A percentile compares a stretch with the other conserved stretches of the same genome.
Conservation (phyloP, 441 rosid genomes). For the Adansonia grandidieri region DNA sequence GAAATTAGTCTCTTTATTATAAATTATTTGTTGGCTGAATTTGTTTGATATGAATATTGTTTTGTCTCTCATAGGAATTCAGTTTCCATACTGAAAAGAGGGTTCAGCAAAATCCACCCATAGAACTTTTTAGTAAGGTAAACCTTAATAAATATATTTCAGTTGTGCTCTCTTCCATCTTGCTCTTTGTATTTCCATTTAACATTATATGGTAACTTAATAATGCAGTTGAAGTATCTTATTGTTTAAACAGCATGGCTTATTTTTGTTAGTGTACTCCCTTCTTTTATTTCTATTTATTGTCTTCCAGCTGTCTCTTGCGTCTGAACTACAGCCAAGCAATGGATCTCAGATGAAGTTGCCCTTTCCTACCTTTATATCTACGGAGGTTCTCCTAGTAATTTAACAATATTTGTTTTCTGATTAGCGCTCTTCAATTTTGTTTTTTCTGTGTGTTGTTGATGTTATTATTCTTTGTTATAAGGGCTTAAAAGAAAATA, state of each 20-base stretch:
- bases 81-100: constrained; percentile 67
- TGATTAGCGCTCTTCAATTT: constrained; percentile 19
- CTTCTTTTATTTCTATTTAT: not conserved
- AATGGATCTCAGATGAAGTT: constrained; percentile 50
- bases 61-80: constrained; percentile 58
- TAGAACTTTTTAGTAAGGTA: constrained; percentile 92
- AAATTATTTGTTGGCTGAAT: constrained; percentile 16
- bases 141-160: constrained; percentile 20
- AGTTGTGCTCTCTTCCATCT: constrained; percentile 1
- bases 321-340: constrained; percentile 56
- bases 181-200: not conserved
- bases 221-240: constrained; percentile 6
- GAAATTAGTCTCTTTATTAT: constrained; percentile 7
- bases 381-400: constrained; percentile 56
- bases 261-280: constrained; percentile 9
- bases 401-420: constrained; percentile 7
- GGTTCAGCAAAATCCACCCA: constrained; percentile 61
- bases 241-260: not conserved
- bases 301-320: constrained; percentile 62
- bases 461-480: constrained; percentile 45
- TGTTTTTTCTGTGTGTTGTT: constrained; percentile 32
- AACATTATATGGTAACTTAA: not conserved
- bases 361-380: constrained; percentile 39
- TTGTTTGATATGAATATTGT: constrained; percentile 21
- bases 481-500: constrained; percentile 91